A percentile compares a stretch with the other conserved stretches of the same genome.
Evolutionary conservation across 768 basidiomycete genomes (phyloP).

Genomic region (Suillus placidus): DNA sequence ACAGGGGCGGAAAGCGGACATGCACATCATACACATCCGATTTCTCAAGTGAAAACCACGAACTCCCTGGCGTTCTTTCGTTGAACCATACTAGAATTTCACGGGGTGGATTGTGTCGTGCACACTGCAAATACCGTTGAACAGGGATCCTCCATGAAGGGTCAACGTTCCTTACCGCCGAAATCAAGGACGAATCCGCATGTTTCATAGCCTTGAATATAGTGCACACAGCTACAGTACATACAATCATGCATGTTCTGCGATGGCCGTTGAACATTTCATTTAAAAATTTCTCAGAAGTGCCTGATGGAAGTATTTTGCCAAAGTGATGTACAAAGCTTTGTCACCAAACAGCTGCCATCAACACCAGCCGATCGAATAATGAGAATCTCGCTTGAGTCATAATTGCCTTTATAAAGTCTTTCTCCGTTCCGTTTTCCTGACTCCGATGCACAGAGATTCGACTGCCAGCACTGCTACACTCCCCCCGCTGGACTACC

Average conservation of each 20-base stretch:
- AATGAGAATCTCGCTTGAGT: constrained; percentile 23
- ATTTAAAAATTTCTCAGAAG: neutral
- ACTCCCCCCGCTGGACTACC: constrained; percentile 50
- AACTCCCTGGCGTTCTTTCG: neutral
- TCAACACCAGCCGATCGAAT: constrained; percentile 7
- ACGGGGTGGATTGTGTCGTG: neutral
- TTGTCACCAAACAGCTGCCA: constrained; percentile 23
- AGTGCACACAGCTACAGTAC: neutral
- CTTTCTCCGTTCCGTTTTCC: constrained; percentile 11
- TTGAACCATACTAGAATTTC: neutral
- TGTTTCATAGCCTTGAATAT: constrained; percentile 1
- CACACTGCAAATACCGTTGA: neutral
- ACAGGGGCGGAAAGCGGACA: neutral
- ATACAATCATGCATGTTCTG: neutral
- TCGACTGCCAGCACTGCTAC: constrained; percentile 26
- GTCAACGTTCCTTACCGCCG: neutral
- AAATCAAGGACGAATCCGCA: neutral
- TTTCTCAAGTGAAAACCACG: neutral
- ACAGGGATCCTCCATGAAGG: neutral
- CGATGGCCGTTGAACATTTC: neutral
- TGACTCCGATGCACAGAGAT: constrained; percentile 26
- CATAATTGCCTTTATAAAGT: constrained; percentile 14
- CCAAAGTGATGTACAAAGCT: constrained; percentile 29
- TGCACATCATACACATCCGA: neutral
- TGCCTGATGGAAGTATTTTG: neutral